Evolutionary conservation across 2,329 filamentous ascomycete species (phyloP), one percentile per base, ranked within the genome.

Genomic region (Plectosphaerella cucumerina): DNA sequence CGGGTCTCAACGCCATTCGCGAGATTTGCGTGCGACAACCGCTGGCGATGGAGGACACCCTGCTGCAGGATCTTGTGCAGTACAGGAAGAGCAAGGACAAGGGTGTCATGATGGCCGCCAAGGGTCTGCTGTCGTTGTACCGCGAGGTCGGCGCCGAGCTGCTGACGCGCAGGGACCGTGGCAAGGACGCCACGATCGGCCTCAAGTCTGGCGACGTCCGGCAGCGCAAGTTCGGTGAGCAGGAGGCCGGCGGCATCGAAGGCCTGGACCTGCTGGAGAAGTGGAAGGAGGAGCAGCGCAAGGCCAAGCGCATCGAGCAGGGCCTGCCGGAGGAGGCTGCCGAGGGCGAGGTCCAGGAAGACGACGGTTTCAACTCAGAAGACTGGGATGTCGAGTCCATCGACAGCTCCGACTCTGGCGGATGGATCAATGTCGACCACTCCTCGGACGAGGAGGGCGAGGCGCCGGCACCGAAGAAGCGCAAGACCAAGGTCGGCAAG

Each of bases 41-140:
- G 2, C 75, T 97, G n/a, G 92, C 92, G 6, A 97, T 99, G 89
- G 91, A 85, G 48, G 92, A 97, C 58, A 96, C 92, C 0, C 73
- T 99, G n/a, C 73, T 99, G 26, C 93, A 99, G 67, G 94, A 99
- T 75, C 73, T 99, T 48, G 91, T 97, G 10, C 88, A 94, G 75
- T 97, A 99, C 71, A 84, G 90, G 54, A 96, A 95, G 76, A 96
- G 90, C 65, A 99, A 99, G 66, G 94, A 99, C 65, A 99, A 97
- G 75, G 92, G 93, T 53, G 89, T 94, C n/a, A 92, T 96, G 82
- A 97, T 99, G 94, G 94, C 94, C 8, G 91, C 93, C 14, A 93
- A 94, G 67, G 93, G 94, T 56, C 75, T 99, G 6, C 76, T 99
- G 41, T 90, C 90, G 21, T 77, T 99, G 6, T 99, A 96, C 74